Percentiles rank a stretch among this genome's conserved stretches.
Evolutionary conservation across 2,329 filamentous ascomycete genomes (phyloP).

Genomic region (Pyricularia sp.): DNA sequence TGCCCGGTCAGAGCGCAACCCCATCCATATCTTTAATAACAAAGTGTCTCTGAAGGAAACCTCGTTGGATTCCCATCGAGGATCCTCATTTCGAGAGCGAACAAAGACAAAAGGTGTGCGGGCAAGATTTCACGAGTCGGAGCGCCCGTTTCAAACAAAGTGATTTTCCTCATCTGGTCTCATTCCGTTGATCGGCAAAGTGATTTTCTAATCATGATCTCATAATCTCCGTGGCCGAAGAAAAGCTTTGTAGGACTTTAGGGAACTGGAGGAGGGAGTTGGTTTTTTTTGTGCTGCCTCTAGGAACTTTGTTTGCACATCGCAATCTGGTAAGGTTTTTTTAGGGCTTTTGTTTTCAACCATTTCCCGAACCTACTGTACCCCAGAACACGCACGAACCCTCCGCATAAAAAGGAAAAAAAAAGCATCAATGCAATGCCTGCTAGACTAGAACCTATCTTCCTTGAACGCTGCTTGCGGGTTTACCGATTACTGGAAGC

Average conservation of each 20-base stretch:
- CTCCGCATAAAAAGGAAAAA: neutral
- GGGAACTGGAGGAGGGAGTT: too few species aligned
- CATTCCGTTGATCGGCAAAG: neutral
- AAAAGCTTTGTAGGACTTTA: too few species aligned
- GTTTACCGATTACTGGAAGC: neutral
- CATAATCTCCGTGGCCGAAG: neutral
- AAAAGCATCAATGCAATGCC: neutral
- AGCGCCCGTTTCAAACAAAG: neutral
- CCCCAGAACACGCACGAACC: neutral
- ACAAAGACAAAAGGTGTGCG: neutral
- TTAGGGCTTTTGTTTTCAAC: neutral
- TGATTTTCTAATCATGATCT: neutral
- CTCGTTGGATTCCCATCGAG: neutral
- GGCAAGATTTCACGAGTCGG: neutral
- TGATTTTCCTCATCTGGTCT: neutral
- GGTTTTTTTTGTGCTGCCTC: neutral
- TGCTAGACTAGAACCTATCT: neutral
- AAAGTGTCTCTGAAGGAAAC: neutral
- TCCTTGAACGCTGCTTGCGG: neutral
- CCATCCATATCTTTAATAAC: neutral
- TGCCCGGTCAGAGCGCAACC: neutral
- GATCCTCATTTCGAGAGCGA: neutral
- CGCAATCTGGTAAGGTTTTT: neutral
- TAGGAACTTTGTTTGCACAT: neutral
- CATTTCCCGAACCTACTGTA: neutral